These are phyloP conservation scores for Tetracladium setigerum DNA, from an alignment of 495 filamentous ascomycete species.

Conservation along the genomic window DNA sequence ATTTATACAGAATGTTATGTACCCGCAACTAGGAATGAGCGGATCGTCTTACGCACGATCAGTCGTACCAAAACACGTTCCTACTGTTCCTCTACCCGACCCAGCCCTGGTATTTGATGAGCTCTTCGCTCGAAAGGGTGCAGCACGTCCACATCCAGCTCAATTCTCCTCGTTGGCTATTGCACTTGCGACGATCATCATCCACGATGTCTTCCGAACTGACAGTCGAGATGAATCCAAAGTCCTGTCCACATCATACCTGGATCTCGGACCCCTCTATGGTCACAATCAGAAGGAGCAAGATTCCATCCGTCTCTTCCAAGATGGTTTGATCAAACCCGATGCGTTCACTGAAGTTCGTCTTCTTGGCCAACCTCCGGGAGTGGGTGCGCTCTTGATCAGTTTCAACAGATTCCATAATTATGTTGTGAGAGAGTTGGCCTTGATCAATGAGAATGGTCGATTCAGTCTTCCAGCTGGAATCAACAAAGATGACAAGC, in stretches of 20 bases:
- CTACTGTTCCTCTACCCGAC: slow-evolving; percentile 38
- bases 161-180: slow-evolving; percentile 80
- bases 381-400: slow-evolving; percentile 66
- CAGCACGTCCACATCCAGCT: slow-evolving; percentile 9
- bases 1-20: slow-evolving; percentile 33
- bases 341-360: slow-evolving; percentile 72
- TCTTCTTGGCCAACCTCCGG: slow-evolving; percentile 68
- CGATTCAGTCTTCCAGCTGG: slow-evolving; percentile 52
- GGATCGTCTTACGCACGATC: slow-evolving; percentile 66
- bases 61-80: slow-evolving; percentile 50
- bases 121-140: slow-evolving; percentile 35
- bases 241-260: slow-evolving; percentile 71
- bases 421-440: slow-evolving; percentile 54
- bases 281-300: slow-evolving; percentile 72
- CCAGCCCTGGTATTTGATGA: slow-evolving; percentile 60
- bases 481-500: slow-evolving; percentile 20
- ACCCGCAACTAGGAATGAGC: slow-evolving; percentile 52
- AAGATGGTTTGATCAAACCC: slow-evolving; percentile 74
- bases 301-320: slow-evolving; percentile 63
- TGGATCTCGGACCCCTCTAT: slow-evolving; percentile 83
- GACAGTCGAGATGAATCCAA: slow-evolving; percentile 38
- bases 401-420: slow-evolving; percentile 76
- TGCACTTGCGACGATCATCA: slow-evolving; percentile 84
- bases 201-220: slow-evolving; percentile 48
- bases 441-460: slow-evolving; percentile 54